Evolutionary conservation across 352 stramenopile genomes (phyloP).

Genomic region (Globisporangium okanoganense): DNA sequence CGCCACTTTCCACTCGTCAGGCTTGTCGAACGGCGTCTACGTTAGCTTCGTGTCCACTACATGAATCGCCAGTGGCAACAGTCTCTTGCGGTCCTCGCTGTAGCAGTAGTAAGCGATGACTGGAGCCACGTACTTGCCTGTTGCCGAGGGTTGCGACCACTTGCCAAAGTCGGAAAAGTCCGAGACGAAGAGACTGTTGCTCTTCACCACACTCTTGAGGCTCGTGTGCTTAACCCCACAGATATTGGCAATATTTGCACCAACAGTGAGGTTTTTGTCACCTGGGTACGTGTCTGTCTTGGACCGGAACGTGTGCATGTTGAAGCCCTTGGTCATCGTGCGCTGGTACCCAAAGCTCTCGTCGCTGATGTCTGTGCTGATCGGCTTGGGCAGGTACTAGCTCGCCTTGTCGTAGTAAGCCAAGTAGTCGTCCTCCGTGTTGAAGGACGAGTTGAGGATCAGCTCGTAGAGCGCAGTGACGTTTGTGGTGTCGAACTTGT

Average conservation of each 20-base stretch:
- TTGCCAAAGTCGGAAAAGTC: conserved; percentile 30
- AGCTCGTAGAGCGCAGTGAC: not conserved
- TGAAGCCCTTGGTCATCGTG: conserved; percentile 43
- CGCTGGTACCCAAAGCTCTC: conserved; percentile 36
- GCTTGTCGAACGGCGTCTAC: conserved; percentile 43
- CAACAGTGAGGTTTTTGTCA: conserved; percentile 21
- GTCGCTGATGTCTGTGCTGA: conserved; percentile 33
- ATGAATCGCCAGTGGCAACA: conserved; percentile 40
- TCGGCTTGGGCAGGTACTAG: conserved; percentile 4
- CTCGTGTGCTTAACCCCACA: conserved; percentile 40
- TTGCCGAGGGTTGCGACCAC: conserved; percentile 22
- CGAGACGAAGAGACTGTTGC: conserved; percentile 29
- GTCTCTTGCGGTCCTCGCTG: conserved; percentile 13
- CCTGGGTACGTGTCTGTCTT: conserved; percentile 15
- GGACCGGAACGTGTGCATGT: conserved; percentile 16
- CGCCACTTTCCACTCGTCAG: conserved; percentile 24
- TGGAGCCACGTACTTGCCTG: conserved; percentile 32
- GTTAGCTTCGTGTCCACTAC: conserved; percentile 33
- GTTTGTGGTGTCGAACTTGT: conserved; percentile 7
- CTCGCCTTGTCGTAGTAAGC: conserved; percentile 4
- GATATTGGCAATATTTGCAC: conserved; percentile 23
- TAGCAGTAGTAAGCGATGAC: conserved; percentile 37
- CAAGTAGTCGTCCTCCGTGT: conserved; percentile 6
- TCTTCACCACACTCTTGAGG: not conserved
- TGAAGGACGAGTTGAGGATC: conserved; percentile 11